Base-by-base conservation (phyloP, 2,329 filamentous ascomycete genomes). In the Furcasterigmium furcatum region DNA sequence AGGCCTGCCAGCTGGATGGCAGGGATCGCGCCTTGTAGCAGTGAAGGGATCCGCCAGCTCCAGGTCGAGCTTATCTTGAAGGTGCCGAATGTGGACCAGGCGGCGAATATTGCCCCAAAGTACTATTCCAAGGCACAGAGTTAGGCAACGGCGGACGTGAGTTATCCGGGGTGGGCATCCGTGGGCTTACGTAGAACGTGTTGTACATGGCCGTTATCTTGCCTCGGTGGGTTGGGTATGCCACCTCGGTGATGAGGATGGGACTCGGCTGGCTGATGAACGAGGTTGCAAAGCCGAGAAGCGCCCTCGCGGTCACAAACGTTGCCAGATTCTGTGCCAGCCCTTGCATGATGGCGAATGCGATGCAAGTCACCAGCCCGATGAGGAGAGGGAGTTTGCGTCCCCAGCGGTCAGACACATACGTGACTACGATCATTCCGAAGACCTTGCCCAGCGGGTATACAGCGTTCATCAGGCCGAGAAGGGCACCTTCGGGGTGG, bases 21-120 rank as follows among this genome's bases (percentile, higher is more conserved):
- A 5, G 65, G 53, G 79, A 72, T 44, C 68, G 79, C 6, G 71
- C 53, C 53, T 13, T 61, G 59, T 1, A 61, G 45, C 1, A 59
- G 45, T 0, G 57, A 59, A 0, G 59, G 59, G 10, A 61, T 55
- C 13, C 58, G 51, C 59, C 59, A 61, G 7, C 49, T 54, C 57
- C 56, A 60, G 9, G 47, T 50, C 1, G 50, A 45, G 8, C 46
- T 36, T 14, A 61, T 41, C 2, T 52, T 52, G 14, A 55, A 57
- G 3, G 57, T 63, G 2, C 58, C 58, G 30, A 52, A 63, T 3
- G 59, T 62, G 25, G 43, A 45, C 57, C 60, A 63, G 0, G 57
- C 56, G 1, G 60, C 57, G 2, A 63, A 46, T 3, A 62, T 63
- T 2, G 52, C 53, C 9, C 62, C 62, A 1, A 59, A 22, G 20